phyloP scores from a whole-genome alignment of 352 stramenopile species.

The Globisporangium canariense region DNA sequence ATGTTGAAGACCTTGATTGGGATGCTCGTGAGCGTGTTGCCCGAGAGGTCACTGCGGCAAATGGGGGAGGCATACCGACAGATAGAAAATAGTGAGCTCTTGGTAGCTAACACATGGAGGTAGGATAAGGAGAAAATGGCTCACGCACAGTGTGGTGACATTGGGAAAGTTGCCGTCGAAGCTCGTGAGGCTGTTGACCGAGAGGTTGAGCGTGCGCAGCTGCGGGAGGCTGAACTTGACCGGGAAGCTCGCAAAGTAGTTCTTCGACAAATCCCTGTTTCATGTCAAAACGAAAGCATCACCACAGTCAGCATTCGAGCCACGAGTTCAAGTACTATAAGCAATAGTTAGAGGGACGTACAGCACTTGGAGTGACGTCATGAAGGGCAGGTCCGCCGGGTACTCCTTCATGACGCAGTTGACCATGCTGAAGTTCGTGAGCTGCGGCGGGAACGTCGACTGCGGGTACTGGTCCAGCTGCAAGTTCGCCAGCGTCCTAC shows the following conservation, averaged over 20 bases:
- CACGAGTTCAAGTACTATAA: no score
- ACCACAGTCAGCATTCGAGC: neutral
- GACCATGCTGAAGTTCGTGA: conserved; percentile 50
- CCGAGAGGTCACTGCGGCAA: conserved; percentile 36
- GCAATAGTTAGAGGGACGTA: conserved; percentile 21
- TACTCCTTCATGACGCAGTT: conserved; percentile 56
- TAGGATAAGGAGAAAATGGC: neutral
- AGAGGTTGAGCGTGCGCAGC: conserved; percentile 50
- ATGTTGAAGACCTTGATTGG: conserved; percentile 47
- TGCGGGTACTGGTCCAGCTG: conserved; percentile 36
- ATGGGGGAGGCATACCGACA: neutral
- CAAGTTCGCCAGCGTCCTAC: conserved; percentile 53
- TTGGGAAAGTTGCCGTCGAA: conserved; percentile 49
- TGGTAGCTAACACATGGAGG: neutral
- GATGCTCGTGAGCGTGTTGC: conserved; percentile 53
- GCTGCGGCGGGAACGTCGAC: conserved; percentile 46
- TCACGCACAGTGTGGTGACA: conserved; percentile 46
- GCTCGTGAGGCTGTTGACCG: conserved; percentile 42
- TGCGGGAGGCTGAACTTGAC: conserved; percentile 44
- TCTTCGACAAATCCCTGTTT: conserved; percentile 48
- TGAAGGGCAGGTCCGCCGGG: conserved; percentile 46
- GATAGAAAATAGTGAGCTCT: neutral
- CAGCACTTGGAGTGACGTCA: conserved; percentile 48
- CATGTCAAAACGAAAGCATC: neutral
- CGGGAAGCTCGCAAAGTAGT: conserved; percentile 46